Evolutionary conservation across 768 basidiomycete genomes (phyloP).

Genomic region (Lentinula boryana): DNA sequence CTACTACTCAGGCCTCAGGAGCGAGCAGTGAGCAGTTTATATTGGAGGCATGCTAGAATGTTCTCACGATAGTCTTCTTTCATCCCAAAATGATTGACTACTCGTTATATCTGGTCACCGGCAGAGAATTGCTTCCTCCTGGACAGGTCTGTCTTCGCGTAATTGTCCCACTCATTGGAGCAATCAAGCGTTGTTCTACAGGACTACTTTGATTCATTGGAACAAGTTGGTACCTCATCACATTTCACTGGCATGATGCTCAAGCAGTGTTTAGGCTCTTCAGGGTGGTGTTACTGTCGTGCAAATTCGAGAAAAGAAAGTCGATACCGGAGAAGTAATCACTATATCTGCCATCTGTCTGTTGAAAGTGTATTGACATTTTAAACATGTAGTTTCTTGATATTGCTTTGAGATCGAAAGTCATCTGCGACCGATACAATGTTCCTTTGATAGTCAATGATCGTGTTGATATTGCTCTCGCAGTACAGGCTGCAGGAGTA

Average conservation of each 20-base stretch:
- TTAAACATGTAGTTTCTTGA: conserved; percentile 56
- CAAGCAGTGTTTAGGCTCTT: conserved; percentile 45
- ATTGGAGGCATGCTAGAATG: too few species aligned
- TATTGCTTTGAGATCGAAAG: conserved; percentile 64
- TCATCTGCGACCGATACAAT: conserved; percentile 66
- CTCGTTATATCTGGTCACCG: conserved; percentile 85
- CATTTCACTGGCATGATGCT: background rate
- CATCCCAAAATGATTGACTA: conserved; percentile 38
- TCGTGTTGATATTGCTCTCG: conserved; percentile 81
- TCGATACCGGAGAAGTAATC: conserved; percentile 71
- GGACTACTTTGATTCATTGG: conserved; percentile 68
- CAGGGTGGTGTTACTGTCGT: conserved; percentile 87
- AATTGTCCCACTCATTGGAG: background rate
- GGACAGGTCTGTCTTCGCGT: conserved; percentile 49
- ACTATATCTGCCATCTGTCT: background rate
- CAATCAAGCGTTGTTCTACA: conserved; percentile 20
- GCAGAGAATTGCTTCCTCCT: conserved; percentile 66
- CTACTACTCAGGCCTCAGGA: too few species aligned
- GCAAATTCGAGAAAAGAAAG: conserved; percentile 82
- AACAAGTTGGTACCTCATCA: conserved; percentile 49
- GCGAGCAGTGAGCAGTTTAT: too few species aligned
- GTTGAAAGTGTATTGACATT: background rate
- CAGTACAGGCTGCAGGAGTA: conserved; percentile 69
- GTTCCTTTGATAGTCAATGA: conserved; percentile 87
- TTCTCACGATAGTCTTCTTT: background rate